phyloP scores from a whole-genome alignment of 2,329 filamentous ascomycete genomes.

The Cladophialophora bantiana region DNA sequence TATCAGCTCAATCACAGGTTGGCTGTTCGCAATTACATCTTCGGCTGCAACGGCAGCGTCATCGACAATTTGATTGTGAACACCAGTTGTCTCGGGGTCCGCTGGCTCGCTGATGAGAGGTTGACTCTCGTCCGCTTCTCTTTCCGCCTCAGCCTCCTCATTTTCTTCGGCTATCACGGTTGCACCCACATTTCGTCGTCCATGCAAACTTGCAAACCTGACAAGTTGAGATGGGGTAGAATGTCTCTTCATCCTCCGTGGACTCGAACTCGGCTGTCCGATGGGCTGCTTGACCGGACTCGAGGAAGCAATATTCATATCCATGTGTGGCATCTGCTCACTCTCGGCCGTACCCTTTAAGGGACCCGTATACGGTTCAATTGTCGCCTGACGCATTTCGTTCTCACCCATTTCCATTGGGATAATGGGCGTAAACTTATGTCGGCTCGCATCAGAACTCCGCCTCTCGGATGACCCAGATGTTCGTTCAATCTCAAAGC shows the following conservation, averaged over 20 bases:
- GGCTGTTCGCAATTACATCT: slow-evolving; percentile 5
- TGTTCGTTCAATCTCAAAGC: slow-evolving; percentile 37
- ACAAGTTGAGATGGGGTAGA: slow-evolving; percentile 33
- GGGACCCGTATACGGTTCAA: slow-evolving; percentile 29
- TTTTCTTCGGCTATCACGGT: slow-evolving; percentile 33
- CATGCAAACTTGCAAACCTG: slow-evolving; percentile 38
- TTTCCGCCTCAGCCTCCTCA: slow-evolving; percentile 19
- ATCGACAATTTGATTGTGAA: background rate
- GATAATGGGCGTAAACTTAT: slow-evolving; percentile 37
- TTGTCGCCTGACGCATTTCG: slow-evolving; percentile 37
- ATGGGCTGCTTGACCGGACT: slow-evolving; percentile 14
- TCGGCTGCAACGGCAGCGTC: slow-evolving; percentile 5
- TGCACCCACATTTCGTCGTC: slow-evolving; percentile 26
- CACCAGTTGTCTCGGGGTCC: background rate
- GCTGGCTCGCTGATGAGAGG: slow-evolving; percentile 17
- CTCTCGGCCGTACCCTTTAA: slow-evolving; percentile 14
- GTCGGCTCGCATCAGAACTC: slow-evolving; percentile 33
- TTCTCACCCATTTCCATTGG: slow-evolving; percentile 36
- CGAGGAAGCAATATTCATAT: slow-evolving; percentile 9
- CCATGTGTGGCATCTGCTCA: slow-evolving; percentile 8
- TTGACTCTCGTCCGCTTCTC: slow-evolving; percentile 17
- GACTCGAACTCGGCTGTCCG: slow-evolving; percentile 17
- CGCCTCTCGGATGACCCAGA: slow-evolving; percentile 26
- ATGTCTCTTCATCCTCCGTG: slow-evolving; percentile 29
- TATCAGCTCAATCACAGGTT: slow-evolving; percentile 1